Base-by-base conservation (phyloP, 2,329 filamentous ascomycete species). In the Epichloe glyceriae region DNA sequence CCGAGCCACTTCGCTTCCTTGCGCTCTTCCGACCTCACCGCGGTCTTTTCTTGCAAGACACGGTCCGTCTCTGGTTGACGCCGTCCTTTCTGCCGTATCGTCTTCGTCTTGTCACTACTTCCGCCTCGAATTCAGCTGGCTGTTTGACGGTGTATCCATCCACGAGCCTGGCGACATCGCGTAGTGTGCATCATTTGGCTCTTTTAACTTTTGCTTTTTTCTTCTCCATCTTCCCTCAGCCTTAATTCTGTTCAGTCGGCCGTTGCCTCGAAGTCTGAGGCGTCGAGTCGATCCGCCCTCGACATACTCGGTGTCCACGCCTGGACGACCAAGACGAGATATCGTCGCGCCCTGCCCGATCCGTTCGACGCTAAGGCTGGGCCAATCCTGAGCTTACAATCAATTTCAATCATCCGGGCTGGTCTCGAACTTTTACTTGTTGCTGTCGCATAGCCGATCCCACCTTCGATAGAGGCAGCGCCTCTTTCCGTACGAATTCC, bases 291-390 rank as follows among this genome's bases (percentile, higher is more conserved):
- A 63, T 58, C 58, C 52, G 54, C 20, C 35, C 34, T 39, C 35
- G 11, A 39, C 35, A 57, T 45, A 54, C 54, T 56, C 57, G 60
- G 19, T 42, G 12, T 58, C 59, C 59, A 33, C 37, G 62, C 66
- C 68, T 72, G 66, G 67, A 70, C 68, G 68, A 70, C 70, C 62
- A 58, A 5, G 22, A 50, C 39, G 43, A 41, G 11, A 55, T 56
- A 56, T 57, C 60, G 56, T 60, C 56, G 50, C 43, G 26, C 41
- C 17, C 58, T 61, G 60, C 57, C 57, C 59, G 64, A 64, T 68
- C 70, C 66, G 69, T 70, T 73, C 68, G 70, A 73, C 61, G 71
- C 70, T 70, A 60, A 68, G 64, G 64, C 63, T 67, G 67, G 63
- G 61, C 62, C 66, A 65, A 62, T 60, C 61, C 59, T 60, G 55